Evolutionary conservation across 2,329 filamentous ascomycete genomes (phyloP), one percentile per base, ranked within the genome.

Genomic region (Cladobotryum mycophilum): DNA sequence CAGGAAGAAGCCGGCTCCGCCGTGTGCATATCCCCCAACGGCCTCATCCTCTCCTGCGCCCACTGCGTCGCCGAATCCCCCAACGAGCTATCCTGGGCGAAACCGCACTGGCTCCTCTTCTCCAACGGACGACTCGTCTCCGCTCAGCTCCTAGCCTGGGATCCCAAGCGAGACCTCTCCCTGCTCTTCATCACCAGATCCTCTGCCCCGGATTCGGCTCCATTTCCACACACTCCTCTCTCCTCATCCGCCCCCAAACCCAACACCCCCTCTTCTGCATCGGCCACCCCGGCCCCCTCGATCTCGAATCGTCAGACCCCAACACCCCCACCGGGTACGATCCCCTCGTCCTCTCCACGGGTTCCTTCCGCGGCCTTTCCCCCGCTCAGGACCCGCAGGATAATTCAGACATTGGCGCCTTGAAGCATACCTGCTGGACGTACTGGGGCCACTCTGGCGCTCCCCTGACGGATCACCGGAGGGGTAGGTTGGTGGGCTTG

Each of bases 381-480:
- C 48, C 56, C 9, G 67, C 55, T 3, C 68, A 68, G 46, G 70
- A 79, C 57, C 60, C 65, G 2, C 71, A 78, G 48, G 73, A 80
- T 53, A 79, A 79, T 54, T 68, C 66, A 2, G 72, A 76, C 20
- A 79, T 80, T 48, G 76, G 76, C 1, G 70, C 70, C 0, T 55
- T 80, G 55, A 74, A 69, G 67, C 77, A 80, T 58, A 71, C 74
- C 56, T 76, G 73, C 51, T 80, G 76, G 76, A 80, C 76, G 2
- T 80, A 79, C 59, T 79, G 76, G 78, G 76, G 76, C 1, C 76
- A 79, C 58, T 76, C 71, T 18, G 76, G 76, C 3, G 76, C 76
- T 5, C 75, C 74, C 1, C 59, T 80, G 14, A 54, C 79, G n/a
- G 59, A 69, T 14, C 48, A 53, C 30, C 58, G 53, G n/a, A 64